Evolutionary conservation across 2,329 filamentous ascomycete species (phyloP), one percentile per base, ranked within the genome.

Genomic region (Colletotrichum lentis): DNA sequence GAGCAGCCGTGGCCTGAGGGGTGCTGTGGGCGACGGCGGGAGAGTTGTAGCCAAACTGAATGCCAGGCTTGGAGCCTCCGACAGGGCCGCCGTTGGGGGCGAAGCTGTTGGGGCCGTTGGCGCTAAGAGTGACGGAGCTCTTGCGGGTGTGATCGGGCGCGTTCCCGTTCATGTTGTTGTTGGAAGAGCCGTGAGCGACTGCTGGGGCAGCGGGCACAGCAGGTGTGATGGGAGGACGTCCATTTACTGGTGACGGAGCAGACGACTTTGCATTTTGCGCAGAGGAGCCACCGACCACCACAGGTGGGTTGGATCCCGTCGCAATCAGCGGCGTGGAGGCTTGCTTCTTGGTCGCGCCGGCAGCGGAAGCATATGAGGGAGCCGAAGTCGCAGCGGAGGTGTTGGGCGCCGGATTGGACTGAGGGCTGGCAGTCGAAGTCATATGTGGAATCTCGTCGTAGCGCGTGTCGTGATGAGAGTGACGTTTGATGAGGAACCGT

Each of bases 81-180:
- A 80, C 79, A 47, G 82, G 76, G 69, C 88, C 91, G 74, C 93
- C 93, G 84, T 96, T 97, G 73, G 90, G 86, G 69, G 90, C 87
- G 78, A 89, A 92, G 76, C 90, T 90, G 73, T 86, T 91, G 64
- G 92, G 88, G 73, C 91, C 92, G 77, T 92, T 91, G 73, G 93
- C 90, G 79, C 88, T 94, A 84, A 97, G 97, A 75, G 94, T 97
- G 75, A 97, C 91, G 20, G 95, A 97, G 72, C 90, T 89, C 82
- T 97, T 97, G 77, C 93, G 89, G 77, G 85, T 86, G 83, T 98
- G 94, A 74, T 93, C 90, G 73, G 84, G 84, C 62, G 85, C 80
- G 73, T 83, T 82, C 73, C 92, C 92, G 87, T 96, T 96, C 74
- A 88, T 80, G 75, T 85, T 85, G 31, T 62, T 80, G 76, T 85